Evolutionary conservation across 2,329 filamentous ascomycete genomes (phyloP).

Genomic region (Pseudogymnoascus sp.): DNA sequence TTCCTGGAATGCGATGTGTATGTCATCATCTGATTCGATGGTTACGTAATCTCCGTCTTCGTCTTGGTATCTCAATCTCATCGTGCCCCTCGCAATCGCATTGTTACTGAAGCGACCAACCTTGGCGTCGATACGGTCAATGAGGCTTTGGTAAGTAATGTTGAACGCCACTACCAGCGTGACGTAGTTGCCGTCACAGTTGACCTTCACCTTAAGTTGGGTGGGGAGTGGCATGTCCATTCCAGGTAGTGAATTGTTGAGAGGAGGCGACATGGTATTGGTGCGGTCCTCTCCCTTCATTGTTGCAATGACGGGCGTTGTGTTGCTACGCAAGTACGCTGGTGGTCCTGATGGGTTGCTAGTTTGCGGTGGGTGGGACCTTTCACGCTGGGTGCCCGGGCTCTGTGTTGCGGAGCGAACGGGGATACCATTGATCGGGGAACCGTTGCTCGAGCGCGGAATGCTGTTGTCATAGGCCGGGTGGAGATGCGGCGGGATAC

Average conservation of each 20-base stretch:
- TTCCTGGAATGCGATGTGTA: constrained; percentile 89
- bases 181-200: constrained; percentile 84
- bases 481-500: constrained; percentile 64
- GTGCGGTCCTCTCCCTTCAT: constrained; percentile 28
- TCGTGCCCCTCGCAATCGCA: constrained; percentile 71
- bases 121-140: constrained; percentile 94
- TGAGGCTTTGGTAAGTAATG: constrained; percentile 86
- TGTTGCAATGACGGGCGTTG: constrained; percentile 18
- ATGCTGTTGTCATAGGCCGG: constrained; percentile 53
- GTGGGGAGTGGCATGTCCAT: constrained; percentile 51
- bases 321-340: constrained; percentile 29
- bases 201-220: constrained; percentile 93
- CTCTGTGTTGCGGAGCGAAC: constrained; percentile 64
- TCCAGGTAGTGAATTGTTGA: constrained; percentile 24
- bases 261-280: constrained; percentile 41
- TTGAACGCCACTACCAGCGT: constrained; percentile 95
- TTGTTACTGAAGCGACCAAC: constrained; percentile 77
- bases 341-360: constrained; percentile 39
- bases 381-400: constrained; percentile 58
- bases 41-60: constrained; percentile 89
- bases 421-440: constrained; percentile 61
- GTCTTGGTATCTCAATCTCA: constrained; percentile 85
- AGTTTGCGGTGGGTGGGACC: constrained; percentile 44
- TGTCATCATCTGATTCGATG: constrained; percentile 92
- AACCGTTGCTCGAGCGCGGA: constrained; percentile 74